Conservation (phyloP, 768 basidiomycete genomes). For the Steccherinum ochraceum region DNA sequence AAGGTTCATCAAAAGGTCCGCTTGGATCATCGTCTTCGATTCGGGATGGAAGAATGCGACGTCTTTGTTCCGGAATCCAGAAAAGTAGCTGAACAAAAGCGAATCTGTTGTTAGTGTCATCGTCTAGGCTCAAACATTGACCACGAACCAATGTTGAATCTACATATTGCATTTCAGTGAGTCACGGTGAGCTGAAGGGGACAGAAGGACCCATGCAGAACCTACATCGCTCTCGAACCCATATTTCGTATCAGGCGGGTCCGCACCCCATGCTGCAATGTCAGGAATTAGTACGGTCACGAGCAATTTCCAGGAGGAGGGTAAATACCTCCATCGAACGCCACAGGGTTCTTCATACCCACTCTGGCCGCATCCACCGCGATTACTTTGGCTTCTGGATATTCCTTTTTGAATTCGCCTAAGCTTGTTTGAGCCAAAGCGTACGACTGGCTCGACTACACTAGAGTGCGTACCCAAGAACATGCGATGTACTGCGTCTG, state of each 20-base stretch:
- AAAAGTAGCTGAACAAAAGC: slow-evolving; percentile 50
- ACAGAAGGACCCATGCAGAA: no score
- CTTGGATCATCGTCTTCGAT: slow-evolving; percentile 69
- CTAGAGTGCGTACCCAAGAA: slow-evolving; percentile 37
- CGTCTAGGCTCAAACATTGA: no score
- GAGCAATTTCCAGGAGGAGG: no score
- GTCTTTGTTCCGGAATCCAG: slow-evolving; percentile 70
- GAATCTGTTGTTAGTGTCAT: background rate
- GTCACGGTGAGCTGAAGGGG: background rate
- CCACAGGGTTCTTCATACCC: slow-evolving; percentile 43
- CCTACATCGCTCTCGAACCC: slow-evolving; percentile 71
- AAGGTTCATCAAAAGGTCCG: slow-evolving; percentile 81
- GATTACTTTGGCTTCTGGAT: slow-evolving; percentile 64
- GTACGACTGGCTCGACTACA: background rate
- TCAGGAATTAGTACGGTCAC: no score
- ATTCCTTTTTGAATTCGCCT: slow-evolving; percentile 62
- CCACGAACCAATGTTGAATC: background rate
- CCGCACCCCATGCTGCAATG: slow-evolving; percentile 24
- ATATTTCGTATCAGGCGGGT: slow-evolving; percentile 47
- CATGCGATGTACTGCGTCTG: slow-evolving; percentile 53
- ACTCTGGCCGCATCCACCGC: slow-evolving; percentile 53
- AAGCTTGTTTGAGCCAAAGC: no score
- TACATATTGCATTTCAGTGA: no score
- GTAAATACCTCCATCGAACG: slow-evolving; percentile 59
- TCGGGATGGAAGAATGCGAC: slow-evolving; percentile 74